Conservation (phyloP, 129 eudicot species). For the Helichrysum umbraculigerum region DNA sequence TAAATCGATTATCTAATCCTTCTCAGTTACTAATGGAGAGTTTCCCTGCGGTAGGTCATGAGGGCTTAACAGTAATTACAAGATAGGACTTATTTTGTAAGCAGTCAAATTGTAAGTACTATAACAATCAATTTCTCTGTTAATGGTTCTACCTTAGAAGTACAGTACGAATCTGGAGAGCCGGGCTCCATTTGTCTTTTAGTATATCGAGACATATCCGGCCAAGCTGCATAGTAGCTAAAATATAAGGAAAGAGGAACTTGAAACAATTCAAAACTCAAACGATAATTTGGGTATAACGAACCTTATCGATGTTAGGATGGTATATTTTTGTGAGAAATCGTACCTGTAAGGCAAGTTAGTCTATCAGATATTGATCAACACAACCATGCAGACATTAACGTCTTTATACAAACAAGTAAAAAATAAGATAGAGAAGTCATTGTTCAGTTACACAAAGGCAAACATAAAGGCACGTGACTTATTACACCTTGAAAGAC, state of each 20-base stretch:
- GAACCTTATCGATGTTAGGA: constrained; percentile 94
- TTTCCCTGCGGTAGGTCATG: background rate
- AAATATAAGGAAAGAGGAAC: constrained; percentile 5
- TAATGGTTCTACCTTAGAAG: constrained; percentile 63
- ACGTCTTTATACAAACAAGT: background rate
- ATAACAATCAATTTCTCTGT: background rate
- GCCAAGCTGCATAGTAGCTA: constrained; percentile 67
- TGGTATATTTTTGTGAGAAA: constrained; percentile 95
- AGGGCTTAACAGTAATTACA: background rate
- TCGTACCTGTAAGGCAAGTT: constrained; percentile 66
- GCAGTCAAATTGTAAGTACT: background rate
- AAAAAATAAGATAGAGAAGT: background rate
- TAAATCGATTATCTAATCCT: background rate
- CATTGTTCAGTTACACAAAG: background rate
- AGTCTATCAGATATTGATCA: background rate
- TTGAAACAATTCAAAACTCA: background rate
- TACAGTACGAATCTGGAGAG: constrained; percentile 94
- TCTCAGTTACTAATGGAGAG: background rate
- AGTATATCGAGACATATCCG: constrained; percentile 97
- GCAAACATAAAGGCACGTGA: too few species aligned
- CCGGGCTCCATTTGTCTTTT: constrained; percentile 99
- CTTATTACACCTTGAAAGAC: too few species aligned
- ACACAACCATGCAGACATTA: background rate
- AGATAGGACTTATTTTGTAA: background rate
- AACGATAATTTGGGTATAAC: constrained; percentile 2